A percentile compares a stretch with the other conserved stretches of the same genome.
These are phyloP conservation scores for Cyclaneusma minus DNA, from an alignment of 2,329 filamentous ascomycete species.

Conservation along the genomic window DNA sequence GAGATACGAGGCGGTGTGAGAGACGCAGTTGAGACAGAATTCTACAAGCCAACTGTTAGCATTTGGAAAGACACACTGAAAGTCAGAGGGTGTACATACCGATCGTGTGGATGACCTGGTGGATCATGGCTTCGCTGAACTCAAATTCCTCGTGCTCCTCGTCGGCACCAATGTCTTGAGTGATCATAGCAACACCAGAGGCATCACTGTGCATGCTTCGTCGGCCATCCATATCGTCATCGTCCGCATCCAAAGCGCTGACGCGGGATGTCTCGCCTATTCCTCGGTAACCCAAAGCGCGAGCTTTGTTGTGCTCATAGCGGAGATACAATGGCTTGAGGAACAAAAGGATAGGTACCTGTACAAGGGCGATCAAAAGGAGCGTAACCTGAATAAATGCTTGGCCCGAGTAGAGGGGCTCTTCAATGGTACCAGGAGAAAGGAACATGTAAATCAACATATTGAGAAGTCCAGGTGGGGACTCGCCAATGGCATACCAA, in stretches of 20 bases:
- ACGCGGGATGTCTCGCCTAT: slow-evolving; percentile 81
- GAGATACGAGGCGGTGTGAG: slow-evolving; percentile 95
- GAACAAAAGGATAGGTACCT: slow-evolving; percentile 84
- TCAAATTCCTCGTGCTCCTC: slow-evolving; percentile 95
- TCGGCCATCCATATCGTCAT: slow-evolving; percentile 52
- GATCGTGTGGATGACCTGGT: slow-evolving; percentile 97
- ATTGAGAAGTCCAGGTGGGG: slow-evolving; percentile 81
- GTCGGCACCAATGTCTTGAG: slow-evolving; percentile 64
- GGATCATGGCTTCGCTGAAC: slow-evolving; percentile 94
- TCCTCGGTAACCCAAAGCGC: slow-evolving; percentile 79
- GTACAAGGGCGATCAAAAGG: slow-evolving; percentile 65
- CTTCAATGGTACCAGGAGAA: slow-evolving; percentile 59
- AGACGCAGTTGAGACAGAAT: slow-evolving; percentile 98
- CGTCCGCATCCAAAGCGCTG: slow-evolving; percentile 80
- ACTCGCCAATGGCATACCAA: slow-evolving; percentile 51
- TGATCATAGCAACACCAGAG: slow-evolving; percentile 77
- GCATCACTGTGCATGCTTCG: slow-evolving; percentile 60
- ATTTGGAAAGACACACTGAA: background rate
- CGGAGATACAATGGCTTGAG: slow-evolving; percentile 92
- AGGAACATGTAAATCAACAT: slow-evolving; percentile 99
- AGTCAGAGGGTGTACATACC: slow-evolving; percentile 39
- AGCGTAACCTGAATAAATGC: slow-evolving; percentile 59
- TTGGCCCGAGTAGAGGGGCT: slow-evolving; percentile 68
- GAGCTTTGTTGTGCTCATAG: slow-evolving; percentile 81
- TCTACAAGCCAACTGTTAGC: slow-evolving; percentile 41